These are phyloP conservation scores for Phytophthora foliorum DNA, from an alignment of 352 stramenopile genomes.

Conservation along the genomic window DNA sequence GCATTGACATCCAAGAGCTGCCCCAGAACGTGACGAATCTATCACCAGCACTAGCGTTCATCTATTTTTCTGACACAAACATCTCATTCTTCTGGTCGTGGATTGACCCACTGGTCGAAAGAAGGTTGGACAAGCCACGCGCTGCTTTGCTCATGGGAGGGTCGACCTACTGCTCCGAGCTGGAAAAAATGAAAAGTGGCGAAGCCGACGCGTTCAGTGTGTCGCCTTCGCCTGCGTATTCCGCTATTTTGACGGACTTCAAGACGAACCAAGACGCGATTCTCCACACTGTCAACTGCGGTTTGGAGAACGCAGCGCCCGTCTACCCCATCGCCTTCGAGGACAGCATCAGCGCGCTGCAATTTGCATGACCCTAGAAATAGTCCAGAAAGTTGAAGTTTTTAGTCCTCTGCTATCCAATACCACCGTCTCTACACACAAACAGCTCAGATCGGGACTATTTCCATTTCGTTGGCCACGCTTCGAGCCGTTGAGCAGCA, in stretches of 20 bases:
- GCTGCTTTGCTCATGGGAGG: constrained; percentile 5
- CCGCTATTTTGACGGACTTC: constrained; percentile 6
- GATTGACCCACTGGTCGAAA: constrained; percentile 25
- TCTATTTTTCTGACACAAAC: constrained; percentile 20
- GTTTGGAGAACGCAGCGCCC: not conserved
- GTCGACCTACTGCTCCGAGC: constrained; percentile 9
- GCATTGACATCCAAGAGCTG: constrained; percentile 25
- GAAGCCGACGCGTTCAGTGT: constrained; percentile 4
- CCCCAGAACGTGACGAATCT: constrained; percentile 32
- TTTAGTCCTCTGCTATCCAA: not conserved
- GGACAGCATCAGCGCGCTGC: constrained; percentile 5
- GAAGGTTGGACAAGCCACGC: not conserved
- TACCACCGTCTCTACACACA: too few species aligned
- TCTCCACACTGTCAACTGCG: constrained; percentile 7
- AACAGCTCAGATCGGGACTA: not conserved
- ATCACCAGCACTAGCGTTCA: constrained; percentile 9
- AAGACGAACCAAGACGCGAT: not conserved
- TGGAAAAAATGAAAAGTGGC: constrained; percentile 10
- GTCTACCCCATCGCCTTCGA: constrained; percentile 13
- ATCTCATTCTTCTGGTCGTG: constrained; percentile 36
- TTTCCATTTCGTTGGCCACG: constrained; percentile 6
- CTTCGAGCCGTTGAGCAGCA: not conserved
- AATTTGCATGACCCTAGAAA: not conserved
- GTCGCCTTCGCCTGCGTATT: constrained; percentile 5
- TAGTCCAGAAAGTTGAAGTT: not conserved